Conservation (phyloP, 164 flowering plant genomes). For the Litsea cubeba region DNA sequence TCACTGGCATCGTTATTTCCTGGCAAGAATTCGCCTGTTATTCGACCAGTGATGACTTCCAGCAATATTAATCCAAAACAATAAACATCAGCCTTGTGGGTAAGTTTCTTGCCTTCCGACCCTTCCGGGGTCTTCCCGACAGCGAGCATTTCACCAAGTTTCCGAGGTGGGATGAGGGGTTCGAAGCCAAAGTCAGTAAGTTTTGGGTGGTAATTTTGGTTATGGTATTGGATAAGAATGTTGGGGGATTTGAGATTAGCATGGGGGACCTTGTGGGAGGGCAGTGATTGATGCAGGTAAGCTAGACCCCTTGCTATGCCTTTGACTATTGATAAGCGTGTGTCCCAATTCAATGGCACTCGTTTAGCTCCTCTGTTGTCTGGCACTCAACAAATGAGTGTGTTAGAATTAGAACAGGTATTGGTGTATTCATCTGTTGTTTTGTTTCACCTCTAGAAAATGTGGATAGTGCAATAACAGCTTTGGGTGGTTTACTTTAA, state of each 20-base stretch:
- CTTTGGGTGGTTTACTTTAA: too few species aligned
- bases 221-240: slow-evolving; percentile 27
- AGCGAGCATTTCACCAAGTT: slow-evolving; percentile 27
- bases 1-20: background rate
- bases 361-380: slow-evolving; percentile 40
- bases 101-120: slow-evolving; percentile 34
- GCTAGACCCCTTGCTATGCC: slow-evolving; percentile 51
- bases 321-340: slow-evolving; percentile 43
- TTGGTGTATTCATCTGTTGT: too few species aligned
- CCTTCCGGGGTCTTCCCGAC: slow-evolving; percentile 42
- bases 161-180: slow-evolving; percentile 34
- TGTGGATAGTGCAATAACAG: too few species aligned
- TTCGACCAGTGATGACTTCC: slow-evolving; percentile 56
- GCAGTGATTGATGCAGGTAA: slow-evolving; percentile 45
- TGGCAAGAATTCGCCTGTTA: slow-evolving; percentile 25
- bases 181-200: slow-evolving; percentile 52
- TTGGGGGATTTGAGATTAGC: slow-evolving; percentile 67
- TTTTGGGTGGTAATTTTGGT: slow-evolving; percentile 21
- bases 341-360: slow-evolving; percentile 35
- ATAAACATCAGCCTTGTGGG: slow-evolving; percentile 52
- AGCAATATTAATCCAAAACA: slow-evolving; percentile 55
- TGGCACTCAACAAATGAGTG: slow-evolving; percentile 6
- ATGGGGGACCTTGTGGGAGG: slow-evolving; percentile 49
- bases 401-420: background rate
- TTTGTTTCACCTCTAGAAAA: too few species aligned